These are phyloP conservation scores for Beauveria scarabaeidicola DNA, from an alignment of 2,329 filamentous ascomycete species.

Conservation along the genomic window DNA sequence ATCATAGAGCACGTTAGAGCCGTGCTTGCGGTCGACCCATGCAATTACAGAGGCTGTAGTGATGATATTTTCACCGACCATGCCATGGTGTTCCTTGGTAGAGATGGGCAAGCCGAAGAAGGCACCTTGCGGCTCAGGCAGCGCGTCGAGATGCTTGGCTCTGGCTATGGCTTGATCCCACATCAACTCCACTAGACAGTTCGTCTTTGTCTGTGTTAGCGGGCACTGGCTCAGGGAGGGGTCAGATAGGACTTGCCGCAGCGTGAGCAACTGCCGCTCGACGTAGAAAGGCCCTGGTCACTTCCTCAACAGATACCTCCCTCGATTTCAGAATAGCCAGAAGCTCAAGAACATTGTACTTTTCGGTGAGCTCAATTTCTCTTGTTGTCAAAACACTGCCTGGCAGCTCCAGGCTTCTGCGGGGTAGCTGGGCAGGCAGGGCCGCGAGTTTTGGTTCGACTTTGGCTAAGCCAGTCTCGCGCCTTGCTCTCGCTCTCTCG, in stretches of 20 bases:
- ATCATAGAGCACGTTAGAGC: constrained; percentile 25
- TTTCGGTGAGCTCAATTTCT: constrained; percentile 22
- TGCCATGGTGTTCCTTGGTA: constrained; percentile 28
- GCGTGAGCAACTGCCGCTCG: constrained; percentile 11
- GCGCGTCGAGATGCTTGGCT: constrained; percentile 24
- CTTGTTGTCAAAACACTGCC: constrained; percentile 16
- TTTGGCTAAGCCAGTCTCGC: constrained; percentile 12
- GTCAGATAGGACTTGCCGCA: neutral
- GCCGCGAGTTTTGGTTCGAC: constrained; percentile 13
- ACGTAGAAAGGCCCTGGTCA: constrained; percentile 9
- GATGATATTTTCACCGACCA: constrained; percentile 23
- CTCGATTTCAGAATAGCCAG: constrained; percentile 7
- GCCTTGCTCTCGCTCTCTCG: constrained; percentile 9
- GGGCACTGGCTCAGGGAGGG: neutral
- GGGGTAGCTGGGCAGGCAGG: constrained; percentile 12
- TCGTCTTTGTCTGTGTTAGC: constrained; percentile 18
- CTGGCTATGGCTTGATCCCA: constrained; percentile 28
- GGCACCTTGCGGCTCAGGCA: constrained; percentile 24
- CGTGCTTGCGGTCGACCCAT: constrained; percentile 25
- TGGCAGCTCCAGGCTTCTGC: constrained; percentile 18
- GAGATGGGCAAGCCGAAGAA: constrained; percentile 29
- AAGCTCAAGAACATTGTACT: constrained; percentile 18
- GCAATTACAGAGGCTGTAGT: constrained; percentile 22
- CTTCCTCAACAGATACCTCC: constrained; percentile 9
- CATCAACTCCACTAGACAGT: constrained; percentile 26